These are phyloP conservation scores for Hirsutella minnesotensis DNA, from an alignment of 2,329 filamentous ascomycete genomes.

Conservation along the genomic window DNA sequence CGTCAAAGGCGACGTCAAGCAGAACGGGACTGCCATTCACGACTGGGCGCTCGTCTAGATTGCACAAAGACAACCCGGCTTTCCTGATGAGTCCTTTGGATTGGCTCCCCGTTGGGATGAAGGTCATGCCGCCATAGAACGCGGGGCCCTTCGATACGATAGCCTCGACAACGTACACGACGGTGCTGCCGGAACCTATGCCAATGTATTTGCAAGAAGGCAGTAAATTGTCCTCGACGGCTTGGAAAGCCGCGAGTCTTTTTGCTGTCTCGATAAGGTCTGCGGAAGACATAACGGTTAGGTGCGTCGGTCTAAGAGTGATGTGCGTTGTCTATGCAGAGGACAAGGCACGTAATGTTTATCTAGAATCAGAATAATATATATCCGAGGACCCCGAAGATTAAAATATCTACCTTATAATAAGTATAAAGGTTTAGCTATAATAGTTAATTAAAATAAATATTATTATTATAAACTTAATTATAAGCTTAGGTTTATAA, in stretches of 20 bases:
- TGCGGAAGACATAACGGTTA: background rate
- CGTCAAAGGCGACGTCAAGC: conserved; percentile 89
- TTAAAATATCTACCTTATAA: too few relatives aligned
- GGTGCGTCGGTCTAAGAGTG: too few relatives aligned
- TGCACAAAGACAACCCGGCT: conserved; percentile 65
- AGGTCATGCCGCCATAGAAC: conserved; percentile 56
- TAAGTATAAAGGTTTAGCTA: too few relatives aligned
- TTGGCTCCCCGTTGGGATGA: conserved; percentile 87
- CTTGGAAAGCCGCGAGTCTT: conserved; percentile 59
- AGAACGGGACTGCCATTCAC: conserved; percentile 26
- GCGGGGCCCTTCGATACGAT: conserved; percentile 50
- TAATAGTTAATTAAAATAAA: too few relatives aligned
- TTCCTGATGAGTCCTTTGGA: conserved; percentile 75
- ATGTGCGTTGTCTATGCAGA: too few relatives aligned
- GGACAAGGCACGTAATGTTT: background rate
- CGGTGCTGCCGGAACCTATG: conserved; percentile 72
- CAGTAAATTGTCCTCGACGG: conserved; percentile 61
- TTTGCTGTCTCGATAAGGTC: conserved; percentile 60
- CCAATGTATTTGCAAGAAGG: conserved; percentile 53
- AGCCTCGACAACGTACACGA: conserved; percentile 75
- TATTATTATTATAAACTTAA: too few relatives aligned
- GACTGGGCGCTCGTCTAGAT: conserved; percentile 61
- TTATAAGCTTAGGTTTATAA: too few relatives aligned
- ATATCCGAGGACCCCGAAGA: too few relatives aligned
- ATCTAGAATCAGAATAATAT: too few relatives aligned